A percentile compares a stretch with the other conserved stretches of the same genome.
Evolutionary conservation across 108 stramenopile species (phyloP).

Genomic region (Parietichytrium sp.): DNA sequence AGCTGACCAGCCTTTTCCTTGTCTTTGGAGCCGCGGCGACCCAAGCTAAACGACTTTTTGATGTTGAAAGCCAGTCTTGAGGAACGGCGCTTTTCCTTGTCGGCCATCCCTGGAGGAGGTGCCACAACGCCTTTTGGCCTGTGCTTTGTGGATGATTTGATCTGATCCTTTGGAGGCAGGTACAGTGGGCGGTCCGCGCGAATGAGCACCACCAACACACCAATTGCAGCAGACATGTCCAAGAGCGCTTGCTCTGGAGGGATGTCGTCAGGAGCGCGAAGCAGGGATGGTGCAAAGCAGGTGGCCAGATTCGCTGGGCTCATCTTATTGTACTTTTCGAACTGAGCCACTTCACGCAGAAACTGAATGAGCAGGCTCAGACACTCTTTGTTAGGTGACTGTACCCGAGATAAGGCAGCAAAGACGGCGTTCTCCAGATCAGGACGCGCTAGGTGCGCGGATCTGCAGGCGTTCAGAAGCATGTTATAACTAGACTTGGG

Average conservation of each 20-base stretch:
- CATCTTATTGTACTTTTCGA: constrained; percentile 26
- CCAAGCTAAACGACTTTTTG: neutral
- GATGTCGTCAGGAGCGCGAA: neutral
- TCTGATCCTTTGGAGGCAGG: constrained; percentile 11
- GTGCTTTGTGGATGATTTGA: neutral
- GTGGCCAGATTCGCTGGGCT: constrained; percentile 22
- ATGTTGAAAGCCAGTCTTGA: neutral
- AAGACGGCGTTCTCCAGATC: constrained; percentile 35
- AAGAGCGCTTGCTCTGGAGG: constrained; percentile 10
- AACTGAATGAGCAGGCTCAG: constrained; percentile 9
- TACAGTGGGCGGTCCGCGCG: neutral
- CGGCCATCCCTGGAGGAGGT: neutral
- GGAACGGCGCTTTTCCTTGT: neutral
- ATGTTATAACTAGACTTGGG: neutral
- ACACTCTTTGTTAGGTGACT: neutral
- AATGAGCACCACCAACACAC: neutral
- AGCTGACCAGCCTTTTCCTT: neutral
- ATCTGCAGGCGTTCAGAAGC: neutral
- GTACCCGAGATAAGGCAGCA: neutral
- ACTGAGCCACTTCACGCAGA: constrained; percentile 31
- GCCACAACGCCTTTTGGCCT: neutral
- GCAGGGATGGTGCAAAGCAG: constrained; percentile 14
- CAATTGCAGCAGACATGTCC: constrained; percentile 25
- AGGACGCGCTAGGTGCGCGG: neutral
- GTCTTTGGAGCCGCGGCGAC: neutral